phyloP scores from a whole-genome alignment of 371 early-diverging fungal species.

The Apophysomyces ossiformis region DNA sequence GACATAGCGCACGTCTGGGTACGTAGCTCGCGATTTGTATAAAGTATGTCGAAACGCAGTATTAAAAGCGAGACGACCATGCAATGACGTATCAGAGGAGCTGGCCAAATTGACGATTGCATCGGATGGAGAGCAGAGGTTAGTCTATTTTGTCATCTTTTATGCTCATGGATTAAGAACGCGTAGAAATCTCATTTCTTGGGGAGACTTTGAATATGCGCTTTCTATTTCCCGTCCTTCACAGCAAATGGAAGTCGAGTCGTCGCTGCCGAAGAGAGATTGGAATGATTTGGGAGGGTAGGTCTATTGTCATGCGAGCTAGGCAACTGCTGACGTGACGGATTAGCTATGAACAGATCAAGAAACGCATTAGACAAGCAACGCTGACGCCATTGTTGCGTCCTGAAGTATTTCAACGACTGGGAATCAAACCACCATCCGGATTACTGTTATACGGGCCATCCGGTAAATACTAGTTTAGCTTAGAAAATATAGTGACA shows the following conservation, averaged over 20 bases:
- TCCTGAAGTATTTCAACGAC: constrained; percentile 62
- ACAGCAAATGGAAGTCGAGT: constrained; percentile 56
- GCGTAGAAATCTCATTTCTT: constrained; percentile 14
- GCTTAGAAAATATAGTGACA: not conserved
- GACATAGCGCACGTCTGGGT: constrained; percentile 63
- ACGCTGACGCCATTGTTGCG: constrained; percentile 72
- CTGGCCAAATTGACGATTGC: constrained; percentile 14
- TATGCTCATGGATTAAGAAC: no score
- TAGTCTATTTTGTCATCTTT: not conserved
- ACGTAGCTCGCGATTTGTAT: constrained; percentile 61
- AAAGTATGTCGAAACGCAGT: constrained; percentile 52
- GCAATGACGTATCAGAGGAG: constrained; percentile 18
- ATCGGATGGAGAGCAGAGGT: not conserved
- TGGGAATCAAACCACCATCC: constrained; percentile 77
- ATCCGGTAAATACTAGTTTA: constrained; percentile 56
- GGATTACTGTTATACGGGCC: constrained; percentile 90
- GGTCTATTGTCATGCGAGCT: constrained; percentile 39
- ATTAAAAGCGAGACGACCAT: constrained; percentile 40
- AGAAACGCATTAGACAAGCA: constrained; percentile 71
- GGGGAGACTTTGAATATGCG: constrained; percentile 55
- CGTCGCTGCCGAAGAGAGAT: constrained; percentile 36
- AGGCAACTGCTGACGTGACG: constrained; percentile 15
- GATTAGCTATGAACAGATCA: constrained; percentile 64
- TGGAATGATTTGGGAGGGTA: constrained; percentile 67
- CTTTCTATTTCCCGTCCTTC: constrained; percentile 49